A percentile compares a stretch with the other conserved stretches of the same genome.
Evolutionary conservation across 1,284 basidiomycete genomes (phyloP).

Genomic region (Phellinidium pouzarii): DNA sequence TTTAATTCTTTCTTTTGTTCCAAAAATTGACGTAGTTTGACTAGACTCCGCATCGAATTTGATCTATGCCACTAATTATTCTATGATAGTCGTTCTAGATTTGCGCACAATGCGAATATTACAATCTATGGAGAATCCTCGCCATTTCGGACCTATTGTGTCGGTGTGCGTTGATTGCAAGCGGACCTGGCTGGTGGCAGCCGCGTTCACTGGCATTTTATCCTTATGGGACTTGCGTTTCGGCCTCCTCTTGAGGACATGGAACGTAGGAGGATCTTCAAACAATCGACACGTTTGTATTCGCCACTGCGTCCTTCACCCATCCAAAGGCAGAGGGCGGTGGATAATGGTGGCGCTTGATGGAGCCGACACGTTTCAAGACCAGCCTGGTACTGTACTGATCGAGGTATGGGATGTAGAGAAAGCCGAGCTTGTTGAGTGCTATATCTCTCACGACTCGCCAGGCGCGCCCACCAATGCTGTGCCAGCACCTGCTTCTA

Average conservation of each 20-base stretch:
- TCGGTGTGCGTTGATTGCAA: constrained; percentile 78
- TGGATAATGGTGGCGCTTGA: constrained; percentile 86
- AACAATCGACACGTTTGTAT: constrained; percentile 45
- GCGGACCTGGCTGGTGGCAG: constrained; percentile 82
- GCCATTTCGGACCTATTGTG: constrained; percentile 82
- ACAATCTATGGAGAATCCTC: constrained; percentile 76
- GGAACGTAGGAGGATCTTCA: constrained; percentile 67
- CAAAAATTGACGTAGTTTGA: not conserved
- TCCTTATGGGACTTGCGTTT: constrained; percentile 94
- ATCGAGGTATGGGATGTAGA: constrained; percentile 32
- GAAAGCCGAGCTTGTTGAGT: constrained; percentile 54
- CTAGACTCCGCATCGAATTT: constrained; percentile 68
- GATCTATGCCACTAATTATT: constrained; percentile 80
- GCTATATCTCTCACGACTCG: constrained; percentile 75
- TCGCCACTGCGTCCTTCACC: constrained; percentile 74
- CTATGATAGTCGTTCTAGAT: constrained; percentile 74
- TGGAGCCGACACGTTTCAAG: constrained; percentile 16
- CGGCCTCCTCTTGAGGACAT: constrained; percentile 81
- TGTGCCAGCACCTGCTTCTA: constrained; percentile 31
- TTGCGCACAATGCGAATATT: constrained; percentile 78
- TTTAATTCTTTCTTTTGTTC: constrained; percentile 25
- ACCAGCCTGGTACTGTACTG: constrained; percentile 29
- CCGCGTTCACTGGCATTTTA: constrained; percentile 78
- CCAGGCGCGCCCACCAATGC: constrained; percentile 28
- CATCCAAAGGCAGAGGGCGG: constrained; percentile 77